Evolutionary conservation across 164 flowering plant species (phyloP), one percentile per base, ranked within the genome.

Genomic region (Vitis rupestris): DNA sequence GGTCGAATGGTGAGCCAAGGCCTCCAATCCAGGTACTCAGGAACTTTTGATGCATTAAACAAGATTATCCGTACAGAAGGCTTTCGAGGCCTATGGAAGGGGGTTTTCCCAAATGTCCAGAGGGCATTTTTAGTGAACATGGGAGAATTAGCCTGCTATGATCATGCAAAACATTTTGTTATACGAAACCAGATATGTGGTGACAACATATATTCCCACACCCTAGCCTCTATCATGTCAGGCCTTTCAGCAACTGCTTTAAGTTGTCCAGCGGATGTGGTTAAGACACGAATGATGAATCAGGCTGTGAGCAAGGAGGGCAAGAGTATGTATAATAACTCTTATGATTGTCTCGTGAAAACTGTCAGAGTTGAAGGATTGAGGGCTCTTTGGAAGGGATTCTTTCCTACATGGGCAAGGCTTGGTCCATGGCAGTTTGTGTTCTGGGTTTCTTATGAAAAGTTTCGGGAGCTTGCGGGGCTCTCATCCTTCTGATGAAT

Each of bases 401-500:
- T 94, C 80, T 82, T 94, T 66, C 98, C 98, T 61, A 94, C 97
- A 51, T 94, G 94, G 96, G 97, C 96, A 13, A 91, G 98, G 83
- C 96, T 91, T 74, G 98, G 97, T 7, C 97, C 98, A 31, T 93
- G 97, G 96, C 98, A 90, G 61, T 91, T 93, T 77, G 94, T 86
- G 60, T 90, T 93, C 63, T 90, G 96, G 97, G 93, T 91, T 61
- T 87, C 97, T 10, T 93, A 91, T 71, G 92, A 88, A 75, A 86
- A 76, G 69, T 74, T 91, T 4, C 74, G 95, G 55, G 69, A 75
- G 56, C 9, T 86, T 65, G 81, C 92, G 4, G 97, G 96, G 47
- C 67, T 90, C 1, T 78, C 93, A 70, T 90, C 98, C 50, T 93
- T 93, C 80, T 93, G 77, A 82, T 48, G 7, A 44, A 16, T 19